phyloP scores from a whole-genome alignment of 306 rosid species.

The apple (Malus domestica) region ASM211411v1 NC_041798.1:9662001-9662500 shows the following conservation, averaged over 20 bases:
- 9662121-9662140: background rate
- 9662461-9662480: constrained; percentile 98
- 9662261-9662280: background rate
- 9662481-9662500: constrained; percentile 57
- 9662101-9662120: background rate
- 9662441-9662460: constrained; percentile 88
- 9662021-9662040: constrained; percentile 29
- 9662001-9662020: constrained; percentile 98
- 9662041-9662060: constrained; percentile 17
- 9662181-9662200: background rate
- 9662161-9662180: background rate
- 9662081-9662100: background rate
- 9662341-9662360: background rate
- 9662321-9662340: background rate
- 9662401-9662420: constrained; percentile 5
- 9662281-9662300: background rate
- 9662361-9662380: background rate
- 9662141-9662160: background rate
- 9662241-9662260: background rate
- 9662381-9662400: background rate
- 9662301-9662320: background rate
- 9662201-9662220: background rate
- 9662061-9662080: background rate
- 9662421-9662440: constrained; percentile 68
- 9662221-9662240: background rate